These are phyloP conservation scores for Neostapfia colusana DNA, from an alignment of 176 grass and related monocot species.

Conservation along the genomic window DNA sequence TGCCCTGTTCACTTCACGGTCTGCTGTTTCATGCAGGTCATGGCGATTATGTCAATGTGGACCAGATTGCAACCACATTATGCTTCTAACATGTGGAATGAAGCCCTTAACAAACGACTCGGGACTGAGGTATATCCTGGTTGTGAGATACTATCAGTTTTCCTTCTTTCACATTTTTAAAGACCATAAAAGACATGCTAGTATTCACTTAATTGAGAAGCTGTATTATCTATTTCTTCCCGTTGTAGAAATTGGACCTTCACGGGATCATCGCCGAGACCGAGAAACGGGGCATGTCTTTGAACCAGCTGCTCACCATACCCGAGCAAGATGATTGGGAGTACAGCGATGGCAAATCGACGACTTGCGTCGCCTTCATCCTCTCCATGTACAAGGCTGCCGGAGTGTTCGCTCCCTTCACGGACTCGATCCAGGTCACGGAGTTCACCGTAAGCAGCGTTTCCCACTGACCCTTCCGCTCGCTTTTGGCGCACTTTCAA, in stretches of 20 bases:
- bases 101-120: constrained; percentile 96
- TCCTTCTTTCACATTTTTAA: background rate
- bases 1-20: background rate
- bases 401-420: constrained; percentile 71
- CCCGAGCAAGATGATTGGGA: constrained; percentile 95
- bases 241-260: constrained; percentile 73
- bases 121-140: constrained; percentile 69
- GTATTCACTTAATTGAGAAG: background rate
- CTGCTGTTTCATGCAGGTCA: constrained; percentile 63
- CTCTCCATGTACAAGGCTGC: constrained; percentile 89
- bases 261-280: constrained; percentile 79
- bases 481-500: background rate
- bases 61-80: constrained; percentile 90
- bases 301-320: constrained; percentile 87
- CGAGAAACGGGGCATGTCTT: constrained; percentile 75
- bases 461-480: background rate
- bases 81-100: constrained; percentile 99
- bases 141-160: background rate
- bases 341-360: constrained; percentile 96
- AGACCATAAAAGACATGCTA: background rate
- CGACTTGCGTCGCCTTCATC: constrained; percentile 87
- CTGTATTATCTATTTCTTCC: constrained; percentile 23
- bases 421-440: constrained; percentile 84
- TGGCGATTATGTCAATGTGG: constrained; percentile 98
- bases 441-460: constrained; percentile 96